Base-by-base conservation (phyloP, 257 asterid species). In the Rubia yunnanensis region DNA sequence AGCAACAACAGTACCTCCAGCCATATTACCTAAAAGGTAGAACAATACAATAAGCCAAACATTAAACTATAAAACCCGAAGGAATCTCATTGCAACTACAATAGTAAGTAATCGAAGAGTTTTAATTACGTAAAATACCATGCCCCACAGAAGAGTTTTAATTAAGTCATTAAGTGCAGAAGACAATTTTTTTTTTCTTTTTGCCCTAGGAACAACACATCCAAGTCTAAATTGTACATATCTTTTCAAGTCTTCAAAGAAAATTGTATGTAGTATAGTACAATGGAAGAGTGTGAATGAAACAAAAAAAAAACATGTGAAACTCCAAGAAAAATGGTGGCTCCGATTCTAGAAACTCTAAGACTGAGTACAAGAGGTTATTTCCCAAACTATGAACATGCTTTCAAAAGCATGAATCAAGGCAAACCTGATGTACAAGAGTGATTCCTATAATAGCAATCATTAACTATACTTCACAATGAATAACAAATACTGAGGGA, bases 21-120 rank as follows among this genome's bases (percentile, higher is more conserved):
- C 98, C 38, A 98, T 94, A 79, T 90, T 90, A 23, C 99, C 99
- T 79, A 94, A 72, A n/a, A 94, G 89, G 81, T 94, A 94, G 77
- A 94, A 94, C 77, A 90, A 73, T 7, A 91, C 92, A 61, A 85
- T 83, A 35, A 94, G 95, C 98, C 98, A 94, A 72, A 88, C 60
- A 50, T 57, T 85, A 77, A 31, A 81, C 78, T 67, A 86, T 35
- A 75, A 77, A 90, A 0, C 88, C 78, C 95, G 88, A 88, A 6
- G 87, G 68, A 52, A 92, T 86, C 34, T 73, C 91, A 35, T 73
- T 72, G 78, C 96, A 94, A 74, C 63, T 64, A 65, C 99, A 90
- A 31, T 85, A 90, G 77, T 5, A 85, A 32, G 75, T 94, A 90
- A 82, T 90, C 83, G 4, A 94, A 73, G n/a, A n/a, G n/a, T n/a